phyloP scores from a whole-genome alignment of 2,329 filamentous ascomycete species.

The Colletotrichum graminicola region DNA sequence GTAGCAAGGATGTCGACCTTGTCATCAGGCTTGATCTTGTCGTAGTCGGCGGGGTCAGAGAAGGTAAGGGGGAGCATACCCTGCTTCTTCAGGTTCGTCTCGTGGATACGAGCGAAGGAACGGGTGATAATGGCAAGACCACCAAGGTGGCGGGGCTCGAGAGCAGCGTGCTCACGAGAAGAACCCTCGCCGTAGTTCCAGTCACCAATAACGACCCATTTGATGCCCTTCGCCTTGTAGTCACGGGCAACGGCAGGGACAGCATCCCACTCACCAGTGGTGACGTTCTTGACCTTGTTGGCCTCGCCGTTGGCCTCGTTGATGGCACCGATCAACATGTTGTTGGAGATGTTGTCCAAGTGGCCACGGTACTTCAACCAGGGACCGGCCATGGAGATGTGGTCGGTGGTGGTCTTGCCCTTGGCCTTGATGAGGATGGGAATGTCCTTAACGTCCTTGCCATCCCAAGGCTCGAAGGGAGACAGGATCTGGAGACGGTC shows the following conservation, averaged over 20 bases:
- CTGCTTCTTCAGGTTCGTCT: constrained; percentile 99
- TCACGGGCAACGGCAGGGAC: constrained; percentile 95
- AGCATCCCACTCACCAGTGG: constrained; percentile 84
- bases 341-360: constrained; percentile 99
- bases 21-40: constrained; percentile 94
- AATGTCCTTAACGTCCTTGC: constrained; percentile 86
- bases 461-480: constrained; percentile 90
- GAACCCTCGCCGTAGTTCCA: constrained; percentile 99
- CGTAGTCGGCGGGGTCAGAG: constrained; percentile 93
- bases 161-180: constrained; percentile 97
- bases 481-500: constrained; percentile 94
- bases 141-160: constrained; percentile 97
- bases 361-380: constrained; percentile 99
- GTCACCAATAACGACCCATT: constrained; percentile 98
- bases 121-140: constrained; percentile 97
- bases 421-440: constrained; percentile 96
- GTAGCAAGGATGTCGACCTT: constrained; percentile 91
- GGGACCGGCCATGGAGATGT: constrained; percentile 96
- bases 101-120: constrained; percentile 98
- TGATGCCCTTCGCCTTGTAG: constrained; percentile 97
- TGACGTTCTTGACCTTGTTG: constrained; percentile 96
- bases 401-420: constrained; percentile 97
- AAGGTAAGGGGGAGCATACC: constrained; percentile 99
- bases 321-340: constrained; percentile 98
- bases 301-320: constrained; percentile 96